phyloP scores from a whole-genome alignment of 768 basidiomycete species.

The Boletus fagicola region DNA sequence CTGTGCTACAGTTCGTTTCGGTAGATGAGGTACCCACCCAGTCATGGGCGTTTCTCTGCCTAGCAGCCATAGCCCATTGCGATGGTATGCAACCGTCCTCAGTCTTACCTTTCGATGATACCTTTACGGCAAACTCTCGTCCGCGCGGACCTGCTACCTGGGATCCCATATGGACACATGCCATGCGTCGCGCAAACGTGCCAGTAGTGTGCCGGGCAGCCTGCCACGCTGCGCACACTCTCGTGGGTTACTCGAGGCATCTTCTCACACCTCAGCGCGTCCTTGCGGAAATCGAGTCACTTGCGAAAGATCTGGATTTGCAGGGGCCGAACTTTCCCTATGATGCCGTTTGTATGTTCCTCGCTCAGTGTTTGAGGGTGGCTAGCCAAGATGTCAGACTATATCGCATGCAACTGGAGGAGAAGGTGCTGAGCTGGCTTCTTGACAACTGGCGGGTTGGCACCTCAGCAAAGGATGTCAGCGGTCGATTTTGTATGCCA shows the following conservation, averaged over 20 bases:
- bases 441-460: conserved; percentile 63
- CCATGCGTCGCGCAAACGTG: conserved; percentile 68
- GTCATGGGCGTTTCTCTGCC: conserved; percentile 81
- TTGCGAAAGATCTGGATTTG: conserved; percentile 81
- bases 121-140: neutral
- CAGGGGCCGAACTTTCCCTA: conserved; percentile 87
- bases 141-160: conserved; percentile 45
- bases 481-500: conserved; percentile 44
- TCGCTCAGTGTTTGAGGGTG: conserved; percentile 63
- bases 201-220: conserved; percentile 77
- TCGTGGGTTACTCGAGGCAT: conserved; percentile 45
- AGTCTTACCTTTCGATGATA: neutral
- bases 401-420: conserved; percentile 82
- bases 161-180: conserved; percentile 81
- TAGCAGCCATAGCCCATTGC: conserved; percentile 67
- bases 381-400: conserved; percentile 80
- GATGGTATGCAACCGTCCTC: conserved; percentile 30
- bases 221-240: conserved; percentile 60
- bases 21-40: conserved; percentile 66
- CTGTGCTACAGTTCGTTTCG: conserved; percentile 60
- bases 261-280: conserved; percentile 56
- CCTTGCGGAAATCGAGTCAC: conserved; percentile 69
- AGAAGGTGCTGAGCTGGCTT: conserved; percentile 83
- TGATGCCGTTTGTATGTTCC: conserved; percentile 87
- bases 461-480: conserved; percentile 38